These are phyloP conservation scores for Trypanosoma rangeli DNA, from an alignment of 208 protist genomes.

Conservation along the genomic window DNA sequence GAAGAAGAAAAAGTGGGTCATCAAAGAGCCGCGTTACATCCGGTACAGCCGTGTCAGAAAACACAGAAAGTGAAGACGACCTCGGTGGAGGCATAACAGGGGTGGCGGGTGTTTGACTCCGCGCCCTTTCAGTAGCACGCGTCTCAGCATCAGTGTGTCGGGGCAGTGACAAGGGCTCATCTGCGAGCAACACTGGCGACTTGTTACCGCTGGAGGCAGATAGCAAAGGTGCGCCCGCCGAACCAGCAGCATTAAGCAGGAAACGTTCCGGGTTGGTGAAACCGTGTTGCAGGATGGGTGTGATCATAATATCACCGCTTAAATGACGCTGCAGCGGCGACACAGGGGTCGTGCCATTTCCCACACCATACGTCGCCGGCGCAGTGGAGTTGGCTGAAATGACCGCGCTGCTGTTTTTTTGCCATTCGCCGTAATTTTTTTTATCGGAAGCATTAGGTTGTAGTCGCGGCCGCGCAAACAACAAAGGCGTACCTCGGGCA, in stretches of 20 bases:
- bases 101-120: background rate
- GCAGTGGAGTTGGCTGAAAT: background rate
- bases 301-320: background rate
- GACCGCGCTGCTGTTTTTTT: background rate
- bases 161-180: background rate
- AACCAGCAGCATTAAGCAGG: background rate
- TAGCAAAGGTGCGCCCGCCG: background rate
- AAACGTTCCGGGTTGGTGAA: background rate
- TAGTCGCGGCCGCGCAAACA: slow-evolving; percentile 17
- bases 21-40: slow-evolving; percentile 32
- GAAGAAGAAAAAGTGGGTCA: slow-evolving; percentile 59
- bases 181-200: background rate
- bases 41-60: background rate
- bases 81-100: background rate
- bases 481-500: slow-evolving; percentile 25
- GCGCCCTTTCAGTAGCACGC: background rate
- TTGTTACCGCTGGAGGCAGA: background rate
- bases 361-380: background rate
- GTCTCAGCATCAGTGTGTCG: background rate
- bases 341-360: background rate
- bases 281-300: background rate
- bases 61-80: background rate
- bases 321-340: background rate
- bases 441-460: slow-evolving; percentile 16
- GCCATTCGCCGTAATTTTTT: background rate